These are phyloP conservation scores for Diplogelasinospora grovesii DNA, from an alignment of 495 filamentous ascomycete genomes.

Conservation along the genomic window DNA sequence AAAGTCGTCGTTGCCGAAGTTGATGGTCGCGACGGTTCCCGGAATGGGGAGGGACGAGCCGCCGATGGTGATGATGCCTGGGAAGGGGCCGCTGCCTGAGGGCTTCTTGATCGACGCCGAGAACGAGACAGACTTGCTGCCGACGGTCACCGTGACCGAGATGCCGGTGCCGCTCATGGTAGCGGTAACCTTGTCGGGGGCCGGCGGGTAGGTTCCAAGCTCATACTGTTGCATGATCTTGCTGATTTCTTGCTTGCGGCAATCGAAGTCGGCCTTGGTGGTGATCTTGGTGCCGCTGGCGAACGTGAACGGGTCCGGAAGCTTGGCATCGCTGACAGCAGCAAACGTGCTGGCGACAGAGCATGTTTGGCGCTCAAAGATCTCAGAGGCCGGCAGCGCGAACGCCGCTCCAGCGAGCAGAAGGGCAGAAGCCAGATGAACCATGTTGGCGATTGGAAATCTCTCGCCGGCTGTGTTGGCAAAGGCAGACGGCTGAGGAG, in stretches of 20 bases:
- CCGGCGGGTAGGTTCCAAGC: constrained; percentile 42
- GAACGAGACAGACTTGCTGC: constrained; percentile 43
- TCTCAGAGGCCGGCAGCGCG: constrained; percentile 34
- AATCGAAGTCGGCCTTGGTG: constrained; percentile 42
- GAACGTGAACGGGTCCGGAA: constrained; percentile 49
- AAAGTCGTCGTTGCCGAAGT: constrained; percentile 45
- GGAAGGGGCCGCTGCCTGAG: constrained; percentile 33
- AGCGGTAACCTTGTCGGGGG: constrained; percentile 38
- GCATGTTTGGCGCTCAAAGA: constrained; percentile 40
- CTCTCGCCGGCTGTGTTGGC: not conserved
- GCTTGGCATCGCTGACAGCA: constrained; percentile 30
- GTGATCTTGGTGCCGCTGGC: constrained; percentile 37
- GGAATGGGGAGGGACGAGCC: constrained; percentile 42
- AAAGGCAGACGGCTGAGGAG: constrained; percentile 1
- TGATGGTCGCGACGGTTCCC: constrained; percentile 40
- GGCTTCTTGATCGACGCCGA: constrained; percentile 37
- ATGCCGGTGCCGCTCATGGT: constrained; percentile 33
- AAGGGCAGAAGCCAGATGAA: constrained; percentile 37
- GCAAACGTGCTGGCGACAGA: constrained; percentile 16
- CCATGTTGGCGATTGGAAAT: constrained; percentile 25
- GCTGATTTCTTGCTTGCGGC: constrained; percentile 44
- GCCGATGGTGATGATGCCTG: constrained; percentile 46
- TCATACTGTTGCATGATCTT: constrained; percentile 48
- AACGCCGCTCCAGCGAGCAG: constrained; percentile 33
- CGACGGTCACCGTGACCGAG: constrained; percentile 38